Base-by-base conservation (phyloP, 23 red algal species). In the Pyropia haitanensis region DNA sequence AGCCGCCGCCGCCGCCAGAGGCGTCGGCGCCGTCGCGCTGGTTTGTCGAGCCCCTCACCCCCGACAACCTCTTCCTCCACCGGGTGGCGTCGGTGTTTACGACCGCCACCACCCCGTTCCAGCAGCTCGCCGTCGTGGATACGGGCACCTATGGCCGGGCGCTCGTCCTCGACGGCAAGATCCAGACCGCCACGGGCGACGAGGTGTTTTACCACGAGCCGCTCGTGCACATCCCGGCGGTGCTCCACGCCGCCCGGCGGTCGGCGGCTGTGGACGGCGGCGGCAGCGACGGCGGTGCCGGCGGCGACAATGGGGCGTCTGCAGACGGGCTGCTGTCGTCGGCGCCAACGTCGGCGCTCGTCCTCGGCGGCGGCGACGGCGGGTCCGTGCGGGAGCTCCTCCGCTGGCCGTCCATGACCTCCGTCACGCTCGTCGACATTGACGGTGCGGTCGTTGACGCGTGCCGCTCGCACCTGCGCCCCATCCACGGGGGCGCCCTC, bases 161-260 rank as follows among this genome's bases (percentile, higher is more conserved):
- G 5, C 73, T 98, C 48, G 75, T 98, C n/a, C 77, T 98, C 5
- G 94, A 98, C 55, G 85, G 80, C 27, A 72, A 75, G 8, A 60
- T 91, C 5, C 94, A 98, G 76, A 76, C 76, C 53, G 49, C 94
- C 24, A 68, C 73, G 5, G 74, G 71, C 16, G 94, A 98, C 65
- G 94, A 98, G 71, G 67, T 56, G 28, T 70, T 87, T 33, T 98
- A 98, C 62, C 94, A 98, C 53, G 86, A 98, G 63, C 94, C 94
- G 21, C 62, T 98, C 5, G 81, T 89, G 27, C 94, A 98, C 53
- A 49, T 91, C 44, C 94, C 94, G 19, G 70, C 56, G 27, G 29
- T 98, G 1, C 21, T 88, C 22, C 80, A 88, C 74, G 71, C 68
- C 29, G 50, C 58, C 18, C 80, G 59, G 63, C 3, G 20, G 15